These are phyloP conservation scores for Solanum corneliomulleri DNA, from an alignment of 257 asterid species.

Conservation along the genomic window DNA sequence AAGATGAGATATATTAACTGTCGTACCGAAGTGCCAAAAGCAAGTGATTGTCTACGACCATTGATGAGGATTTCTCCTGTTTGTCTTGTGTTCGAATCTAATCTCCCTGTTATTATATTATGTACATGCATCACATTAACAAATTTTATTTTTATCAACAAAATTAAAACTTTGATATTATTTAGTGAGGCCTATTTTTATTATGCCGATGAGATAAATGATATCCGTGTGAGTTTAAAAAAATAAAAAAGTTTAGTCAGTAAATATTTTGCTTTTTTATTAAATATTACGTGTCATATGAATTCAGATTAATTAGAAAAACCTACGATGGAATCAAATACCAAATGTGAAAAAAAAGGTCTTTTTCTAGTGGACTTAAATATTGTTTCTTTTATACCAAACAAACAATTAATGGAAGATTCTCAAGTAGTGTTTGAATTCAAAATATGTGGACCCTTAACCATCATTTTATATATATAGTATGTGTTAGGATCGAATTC, in stretches of 20 bases:
- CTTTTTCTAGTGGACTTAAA: not conserved
- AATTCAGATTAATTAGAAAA: too few species aligned
- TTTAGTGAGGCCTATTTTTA: too few species aligned
- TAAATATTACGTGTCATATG: too few species aligned
- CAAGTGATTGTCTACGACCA: conserved; percentile 42
- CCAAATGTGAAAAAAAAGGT: not conserved
- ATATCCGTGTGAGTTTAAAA: too few species aligned
- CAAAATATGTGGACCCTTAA: not conserved
- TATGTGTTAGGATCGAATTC: too few species aligned
- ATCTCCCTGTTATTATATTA: conserved; percentile 27
- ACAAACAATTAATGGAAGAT: not conserved
- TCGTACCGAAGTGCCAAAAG: conserved; percentile 61
- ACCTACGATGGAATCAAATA: too few species aligned
- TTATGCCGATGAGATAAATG: too few species aligned
- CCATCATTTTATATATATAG: not conserved
- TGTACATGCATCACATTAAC: not conserved
- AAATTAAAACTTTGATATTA: too few species aligned
- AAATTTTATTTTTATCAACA: not conserved
- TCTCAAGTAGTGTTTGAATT: not conserved
- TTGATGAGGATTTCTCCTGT: conserved; percentile 50
- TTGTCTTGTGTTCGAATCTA: conserved; percentile 41
- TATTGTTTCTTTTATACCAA: not conserved
- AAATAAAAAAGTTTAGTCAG: too few species aligned
- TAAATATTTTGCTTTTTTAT: not conserved
- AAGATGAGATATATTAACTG: not conserved